phyloP scores from a whole-genome alignment of 495 filamentous ascomycete species.

The Tuber indicum region DNA sequence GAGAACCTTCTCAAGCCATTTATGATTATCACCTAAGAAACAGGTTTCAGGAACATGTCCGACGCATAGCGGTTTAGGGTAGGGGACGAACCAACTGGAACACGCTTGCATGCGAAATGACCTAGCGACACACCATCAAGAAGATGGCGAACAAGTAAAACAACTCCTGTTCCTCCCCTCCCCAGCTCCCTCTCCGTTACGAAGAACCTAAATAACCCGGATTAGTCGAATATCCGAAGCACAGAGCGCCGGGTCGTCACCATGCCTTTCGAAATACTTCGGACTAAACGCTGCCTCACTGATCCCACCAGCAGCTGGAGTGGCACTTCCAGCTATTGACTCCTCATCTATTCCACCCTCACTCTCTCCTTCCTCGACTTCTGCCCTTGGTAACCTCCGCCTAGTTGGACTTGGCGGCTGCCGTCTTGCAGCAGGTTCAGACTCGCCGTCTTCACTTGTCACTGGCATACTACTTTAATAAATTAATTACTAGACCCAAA shows the following conservation, averaged over 20 bases:
- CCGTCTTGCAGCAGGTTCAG: conserved; percentile 45
- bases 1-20: conserved; percentile 91
- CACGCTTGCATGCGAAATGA: conserved; percentile 92
- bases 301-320: conserved; percentile 52
- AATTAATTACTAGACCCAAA: conserved; percentile 25
- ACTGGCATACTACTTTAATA: conserved; percentile 5
- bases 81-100: conserved; percentile 60
- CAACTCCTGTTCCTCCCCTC: conserved; percentile 87
- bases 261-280: conserved; percentile 68
- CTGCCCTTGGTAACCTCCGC: conserved; percentile 26
- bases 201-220: conserved; percentile 56
- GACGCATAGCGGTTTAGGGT: neutral
- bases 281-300: conserved; percentile 78
- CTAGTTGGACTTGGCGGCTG: conserved; percentile 47
- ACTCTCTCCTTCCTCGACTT: conserved; percentile 28
- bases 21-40: conserved; percentile 68
- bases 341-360: conserved; percentile 40
- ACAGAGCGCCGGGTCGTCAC: neutral
- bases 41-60: conserved; percentile 6
- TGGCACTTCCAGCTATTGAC: conserved; percentile 31
- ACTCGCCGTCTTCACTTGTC: conserved; percentile 1
- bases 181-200: conserved; percentile 78
- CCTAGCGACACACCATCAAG: conserved; percentile 80
- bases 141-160: conserved; percentile 81
- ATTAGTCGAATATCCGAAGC: conserved; percentile 6